These are phyloP conservation scores for Galerina marginata DNA, from an alignment of 768 basidiomycete genomes.

Conservation along the genomic window DNA sequence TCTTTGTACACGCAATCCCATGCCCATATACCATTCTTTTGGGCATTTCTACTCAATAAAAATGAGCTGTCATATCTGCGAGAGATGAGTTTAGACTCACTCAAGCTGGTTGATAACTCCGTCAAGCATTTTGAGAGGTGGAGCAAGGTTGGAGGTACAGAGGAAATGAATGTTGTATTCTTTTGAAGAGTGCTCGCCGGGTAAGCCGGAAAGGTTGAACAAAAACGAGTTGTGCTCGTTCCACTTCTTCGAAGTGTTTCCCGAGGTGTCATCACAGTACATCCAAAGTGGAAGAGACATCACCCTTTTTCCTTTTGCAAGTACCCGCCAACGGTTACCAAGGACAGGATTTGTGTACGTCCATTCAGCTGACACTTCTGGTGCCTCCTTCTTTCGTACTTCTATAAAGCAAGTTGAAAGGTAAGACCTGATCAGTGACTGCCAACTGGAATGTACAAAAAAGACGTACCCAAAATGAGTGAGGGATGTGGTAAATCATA, in stretches of 20 bases:
- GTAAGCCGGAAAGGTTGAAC: constrained; percentile 42
- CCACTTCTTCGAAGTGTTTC: constrained; percentile 53
- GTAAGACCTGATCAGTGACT: no score
- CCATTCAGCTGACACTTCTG: background rate
- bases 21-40: constrained; percentile 40
- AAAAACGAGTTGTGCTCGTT: constrained; percentile 49
- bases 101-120: constrained; percentile 36
- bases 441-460: background rate
- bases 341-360: constrained; percentile 4
- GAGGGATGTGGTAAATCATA: constrained; percentile 12
- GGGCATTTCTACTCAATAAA: constrained; percentile 23
- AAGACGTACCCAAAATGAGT: constrained; percentile 4
- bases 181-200: constrained; percentile 28
- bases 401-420: background rate
- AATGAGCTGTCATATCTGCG: background rate
- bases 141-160: constrained; percentile 45
- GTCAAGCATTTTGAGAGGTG: constrained; percentile 50
- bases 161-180: constrained; percentile 48
- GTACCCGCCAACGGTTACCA: constrained; percentile 31
- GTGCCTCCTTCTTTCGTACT: background rate
- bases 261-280: constrained; percentile 52
- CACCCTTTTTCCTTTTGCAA: constrained; percentile 37
- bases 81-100: constrained; percentile 27
- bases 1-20: constrained; percentile 39
- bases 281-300: constrained; percentile 40